Base-by-base conservation (phyloP, 1,139 yeast genomes). In the Debaryomyces sp. region DNA sequence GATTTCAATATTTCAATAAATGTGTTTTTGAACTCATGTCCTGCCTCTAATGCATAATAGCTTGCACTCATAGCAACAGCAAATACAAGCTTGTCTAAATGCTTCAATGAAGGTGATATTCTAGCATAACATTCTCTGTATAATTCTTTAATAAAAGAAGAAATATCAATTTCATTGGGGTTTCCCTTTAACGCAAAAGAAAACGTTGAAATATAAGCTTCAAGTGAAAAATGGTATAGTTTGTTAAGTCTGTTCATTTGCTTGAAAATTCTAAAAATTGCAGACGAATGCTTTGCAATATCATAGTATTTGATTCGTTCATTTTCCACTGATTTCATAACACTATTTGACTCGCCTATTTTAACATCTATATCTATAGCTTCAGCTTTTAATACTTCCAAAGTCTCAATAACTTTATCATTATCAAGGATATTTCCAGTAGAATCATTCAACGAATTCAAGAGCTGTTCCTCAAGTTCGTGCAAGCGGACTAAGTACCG, bases 341-440 rank as follows among this genome's bases (percentile, higher is more conserved):
- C 80, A 4, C 64, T 63, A 4, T 73, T 73, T 0, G 91, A 79
- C 50, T 84, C 85, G 4, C 57, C 58, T 49, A 87, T 75, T 59
- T 86, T 85, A 4, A 53, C 52, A 45, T 80, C 80, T 15, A 89
- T 76, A 10, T 78, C 78, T 1, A 58, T 60, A 0, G 96, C 75
- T 54, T 90, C 94, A 1, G 62, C 56, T 60, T 92, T 92, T 46
- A 92, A 68, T 1, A 61, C 64, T 58, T 88, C 95, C 46, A 92
- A 70, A 1, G 87, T 81, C 6, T 74, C 70, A 22, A 89, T 65
- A 4, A 91, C 70, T 0, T 67, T 71, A 48, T 84, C 85, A 62
- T 87, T 84, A 12, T 90, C 96, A 41, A 92, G 70, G 34, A 92
- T 77, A 49, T 79, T 81, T 0, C 89, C 89, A 21, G 76, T 71